A percentile compares a stretch with the other conserved stretches of the same genome.
Conservation (phyloP, 805 yeast species). For the Jamesozyma spencerorum region DNA sequence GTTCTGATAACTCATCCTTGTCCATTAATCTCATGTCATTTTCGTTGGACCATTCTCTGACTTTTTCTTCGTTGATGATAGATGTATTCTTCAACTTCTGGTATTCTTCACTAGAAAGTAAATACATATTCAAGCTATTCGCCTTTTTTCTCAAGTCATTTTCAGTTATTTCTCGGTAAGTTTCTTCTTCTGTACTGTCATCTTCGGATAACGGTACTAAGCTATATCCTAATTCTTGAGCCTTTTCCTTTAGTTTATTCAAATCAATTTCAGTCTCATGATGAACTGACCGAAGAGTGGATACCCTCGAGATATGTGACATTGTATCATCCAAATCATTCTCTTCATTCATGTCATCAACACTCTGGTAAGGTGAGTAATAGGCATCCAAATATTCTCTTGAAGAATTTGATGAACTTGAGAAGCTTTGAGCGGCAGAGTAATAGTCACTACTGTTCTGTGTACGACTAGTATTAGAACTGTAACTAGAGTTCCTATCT, state of each 20-base stretch:
- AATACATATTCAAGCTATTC: neutral
- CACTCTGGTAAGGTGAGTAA: neutral
- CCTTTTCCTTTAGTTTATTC: constrained; percentile 8
- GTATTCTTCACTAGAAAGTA: constrained; percentile 7
- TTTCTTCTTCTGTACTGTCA: neutral
- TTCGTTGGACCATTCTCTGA: constrained; percentile 7
- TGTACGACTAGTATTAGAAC: neutral
- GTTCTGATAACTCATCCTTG: constrained; percentile 3
- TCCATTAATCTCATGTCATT: constrained; percentile 9
- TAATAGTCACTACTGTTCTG: neutral
- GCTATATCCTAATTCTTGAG: constrained; percentile 10
- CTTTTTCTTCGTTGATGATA: constrained; percentile 3
- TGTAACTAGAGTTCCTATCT: neutral
- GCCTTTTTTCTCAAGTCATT: neutral
- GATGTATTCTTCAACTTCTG: neutral
- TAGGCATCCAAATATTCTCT: neutral
- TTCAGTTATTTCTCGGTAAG: neutral
- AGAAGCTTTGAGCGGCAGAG: neutral
- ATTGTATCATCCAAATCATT: neutral
- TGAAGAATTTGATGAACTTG: neutral
- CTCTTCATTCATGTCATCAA: neutral
- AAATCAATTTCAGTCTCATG: constrained; percentile 1
- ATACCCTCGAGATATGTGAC: neutral
- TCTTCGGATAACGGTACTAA: constrained; percentile 7
- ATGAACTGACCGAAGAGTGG: neutral